Conservation (phyloP, 2,329 filamentous ascomycete species). For the Aaosphaeria pasadenensis region DNA sequence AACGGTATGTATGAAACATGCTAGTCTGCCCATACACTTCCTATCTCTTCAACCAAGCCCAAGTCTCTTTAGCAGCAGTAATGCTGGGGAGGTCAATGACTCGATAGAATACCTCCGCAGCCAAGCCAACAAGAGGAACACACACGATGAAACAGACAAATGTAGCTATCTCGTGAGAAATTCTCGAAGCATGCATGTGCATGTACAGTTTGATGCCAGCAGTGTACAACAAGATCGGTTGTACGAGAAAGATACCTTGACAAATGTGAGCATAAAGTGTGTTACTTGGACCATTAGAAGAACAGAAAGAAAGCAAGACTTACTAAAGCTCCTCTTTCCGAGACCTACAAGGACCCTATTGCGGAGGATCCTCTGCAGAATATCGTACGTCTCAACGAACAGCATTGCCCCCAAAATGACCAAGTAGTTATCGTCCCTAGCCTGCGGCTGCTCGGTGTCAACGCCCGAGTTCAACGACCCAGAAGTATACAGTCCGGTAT, state of each 20-base stretch:
- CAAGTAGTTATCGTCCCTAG: slow-evolving; percentile 44
- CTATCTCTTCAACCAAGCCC: slow-evolving; percentile 23
- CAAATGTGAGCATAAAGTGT: slow-evolving; percentile 6
- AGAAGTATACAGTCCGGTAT: slow-evolving; percentile 42
- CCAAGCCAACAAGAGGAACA: slow-evolving; percentile 12
- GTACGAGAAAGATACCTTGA: slow-evolving; percentile 42
- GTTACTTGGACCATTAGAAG: background rate
- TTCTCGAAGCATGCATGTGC: slow-evolving; percentile 14
- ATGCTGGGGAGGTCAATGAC: slow-evolving; percentile 32
- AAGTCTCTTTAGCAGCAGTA: slow-evolving; percentile 14
- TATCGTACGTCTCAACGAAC: slow-evolving; percentile 39
- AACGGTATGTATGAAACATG: too few relatives aligned
- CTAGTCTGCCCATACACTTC: background rate
- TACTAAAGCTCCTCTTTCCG: slow-evolving; percentile 45
- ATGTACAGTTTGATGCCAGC: slow-evolving; percentile 47
- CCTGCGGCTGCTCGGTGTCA: slow-evolving; percentile 32
- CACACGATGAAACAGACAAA: slow-evolving; percentile 24
- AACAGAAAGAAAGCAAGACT: slow-evolving; percentile 13
- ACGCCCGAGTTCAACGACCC: slow-evolving; percentile 36
- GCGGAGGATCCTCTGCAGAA: slow-evolving; percentile 34
- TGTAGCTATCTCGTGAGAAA: slow-evolving; percentile 8
- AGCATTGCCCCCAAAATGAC: slow-evolving; percentile 43
- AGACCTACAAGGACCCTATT: slow-evolving; percentile 36
- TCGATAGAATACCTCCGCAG: slow-evolving; percentile 29
- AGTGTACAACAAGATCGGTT: slow-evolving; percentile 42